phyloP scores from a whole-genome alignment of 352 stramenopile genomes.

The Elongisporangium prolatum region DNA sequence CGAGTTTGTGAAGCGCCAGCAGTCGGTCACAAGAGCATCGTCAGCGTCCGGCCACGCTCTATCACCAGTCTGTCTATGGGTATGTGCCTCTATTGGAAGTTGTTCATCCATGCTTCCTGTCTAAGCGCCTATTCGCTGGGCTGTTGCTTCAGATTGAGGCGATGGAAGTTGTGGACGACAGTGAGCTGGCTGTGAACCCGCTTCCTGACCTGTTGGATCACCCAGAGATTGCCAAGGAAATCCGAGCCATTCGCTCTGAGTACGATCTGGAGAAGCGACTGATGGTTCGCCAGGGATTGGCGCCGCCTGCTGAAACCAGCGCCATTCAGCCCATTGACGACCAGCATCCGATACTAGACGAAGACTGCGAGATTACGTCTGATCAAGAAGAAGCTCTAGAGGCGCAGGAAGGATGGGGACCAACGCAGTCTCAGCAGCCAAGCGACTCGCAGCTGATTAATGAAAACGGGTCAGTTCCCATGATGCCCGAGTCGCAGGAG shows the following conservation, averaged over 20 bases:
- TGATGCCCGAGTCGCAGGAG: constrained; percentile 22
- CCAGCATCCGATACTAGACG: constrained; percentile 39
- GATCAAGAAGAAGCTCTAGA: constrained; percentile 54
- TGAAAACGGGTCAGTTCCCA: constrained; percentile 40
- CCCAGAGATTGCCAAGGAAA: constrained; percentile 15
- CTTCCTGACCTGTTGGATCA: constrained; percentile 26
- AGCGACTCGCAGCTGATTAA: constrained; percentile 67
- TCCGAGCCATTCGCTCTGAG: constrained; percentile 15
- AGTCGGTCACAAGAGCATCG: constrained; percentile 17
- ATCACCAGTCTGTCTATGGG: constrained; percentile 28
- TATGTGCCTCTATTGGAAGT: constrained; percentile 9
- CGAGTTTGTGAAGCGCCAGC: not conserved
- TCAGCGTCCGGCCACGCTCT: constrained; percentile 3
- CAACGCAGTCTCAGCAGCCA: not conserved
- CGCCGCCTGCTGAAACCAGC: constrained; percentile 1
- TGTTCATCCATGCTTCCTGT: not conserved
- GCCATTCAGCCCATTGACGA: constrained; percentile 25
- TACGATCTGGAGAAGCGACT: constrained; percentile 38
- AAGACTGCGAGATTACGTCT: constrained; percentile 55
- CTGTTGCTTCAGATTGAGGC: constrained; percentile 21
- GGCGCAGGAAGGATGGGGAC: constrained; percentile 48
- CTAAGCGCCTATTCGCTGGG: not conserved
- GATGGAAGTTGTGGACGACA: constrained; percentile 47
- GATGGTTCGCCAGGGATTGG: constrained; percentile 37
- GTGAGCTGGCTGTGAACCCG: constrained; percentile 36